Conservation (phyloP, 139 green algal genomes). For the Micractinium sp. region DNA sequence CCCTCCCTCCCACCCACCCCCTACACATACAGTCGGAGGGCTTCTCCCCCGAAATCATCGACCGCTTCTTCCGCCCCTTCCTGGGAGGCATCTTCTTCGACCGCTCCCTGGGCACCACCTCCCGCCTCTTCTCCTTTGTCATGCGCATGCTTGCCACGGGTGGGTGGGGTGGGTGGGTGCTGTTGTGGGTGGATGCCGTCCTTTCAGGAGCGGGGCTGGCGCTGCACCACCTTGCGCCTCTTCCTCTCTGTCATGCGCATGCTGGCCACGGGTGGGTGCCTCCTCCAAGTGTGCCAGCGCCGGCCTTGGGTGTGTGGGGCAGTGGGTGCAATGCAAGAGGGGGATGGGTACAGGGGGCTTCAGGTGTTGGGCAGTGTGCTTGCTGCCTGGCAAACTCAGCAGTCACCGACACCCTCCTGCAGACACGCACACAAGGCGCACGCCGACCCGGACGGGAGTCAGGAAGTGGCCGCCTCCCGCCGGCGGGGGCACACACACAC, state of each 20-base stretch:
- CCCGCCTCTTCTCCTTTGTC: slow-evolving; percentile 93
- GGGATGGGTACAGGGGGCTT: too few species aligned
- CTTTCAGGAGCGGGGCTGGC: not conserved
- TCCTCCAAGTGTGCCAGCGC: too few species aligned
- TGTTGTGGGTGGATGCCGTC: not conserved
- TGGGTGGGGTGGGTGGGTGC: not conserved
- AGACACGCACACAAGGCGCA: not conserved
- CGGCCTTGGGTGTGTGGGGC: too few species aligned
- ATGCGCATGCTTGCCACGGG: slow-evolving; percentile 92
- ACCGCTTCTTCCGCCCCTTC: slow-evolving; percentile 97
- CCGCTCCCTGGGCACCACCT: slow-evolving; percentile 76
- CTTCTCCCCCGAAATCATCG: slow-evolving; percentile 88
- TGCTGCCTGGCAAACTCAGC: not conserved
- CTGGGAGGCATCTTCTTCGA: slow-evolving; percentile 99
- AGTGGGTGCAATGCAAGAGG: too few species aligned
- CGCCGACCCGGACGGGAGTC: too few species aligned
- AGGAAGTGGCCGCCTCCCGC: too few species aligned
- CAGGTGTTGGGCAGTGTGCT: not conserved
- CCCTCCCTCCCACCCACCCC: too few species aligned
- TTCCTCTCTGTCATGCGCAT: slow-evolving; percentile 97
- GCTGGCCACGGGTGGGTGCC: slow-evolving; percentile 72
- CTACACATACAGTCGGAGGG: slow-evolving; percentile 69
- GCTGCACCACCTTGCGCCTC: slow-evolving; percentile 56
- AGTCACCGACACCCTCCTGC: too few species aligned
- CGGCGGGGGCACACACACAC: not conserved